Percentiles rank a stretch among this genome's conserved stretches.
Evolutionary conservation across 1,139 yeast genomes (phyloP).

Genomic region (Saccharomyces pastorianus): DNA sequence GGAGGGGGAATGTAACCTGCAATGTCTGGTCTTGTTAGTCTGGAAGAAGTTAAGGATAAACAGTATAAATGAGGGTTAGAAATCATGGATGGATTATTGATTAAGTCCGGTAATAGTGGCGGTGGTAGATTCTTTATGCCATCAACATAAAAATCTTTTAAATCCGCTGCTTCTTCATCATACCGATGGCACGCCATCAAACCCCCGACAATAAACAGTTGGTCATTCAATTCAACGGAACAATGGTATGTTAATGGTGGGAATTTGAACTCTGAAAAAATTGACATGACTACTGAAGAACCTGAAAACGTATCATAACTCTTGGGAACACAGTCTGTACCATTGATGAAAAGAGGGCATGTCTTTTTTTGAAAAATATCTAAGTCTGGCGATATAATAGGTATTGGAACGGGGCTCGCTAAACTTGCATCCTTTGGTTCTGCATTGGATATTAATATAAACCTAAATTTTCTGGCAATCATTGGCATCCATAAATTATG

Average conservation of each 20-base stretch:
- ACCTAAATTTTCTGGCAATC: slow-evolving; percentile 10
- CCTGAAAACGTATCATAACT: slow-evolving; percentile 20
- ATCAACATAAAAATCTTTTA: slow-evolving; percentile 33
- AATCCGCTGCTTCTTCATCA: slow-evolving; percentile 31
- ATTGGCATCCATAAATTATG: slow-evolving; percentile 26
- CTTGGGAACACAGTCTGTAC: slow-evolving; percentile 17
- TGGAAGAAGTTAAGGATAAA: slow-evolving; percentile 34
- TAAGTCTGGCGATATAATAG: neutral
- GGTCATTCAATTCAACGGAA: slow-evolving; percentile 32
- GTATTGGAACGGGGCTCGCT: neutral
- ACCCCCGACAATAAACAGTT: slow-evolving; percentile 38
- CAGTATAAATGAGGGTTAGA: slow-evolving; percentile 33
- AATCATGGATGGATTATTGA: slow-evolving; percentile 35
- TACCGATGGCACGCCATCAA: slow-evolving; percentile 31
- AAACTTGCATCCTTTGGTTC: neutral
- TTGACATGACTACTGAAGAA: slow-evolving; percentile 29
- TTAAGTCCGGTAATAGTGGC: slow-evolving; percentile 35
- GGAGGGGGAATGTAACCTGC: slow-evolving; percentile 38
- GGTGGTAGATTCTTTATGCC: slow-evolving; percentile 38
- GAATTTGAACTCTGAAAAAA: slow-evolving; percentile 33
- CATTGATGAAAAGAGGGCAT: slow-evolving; percentile 23
- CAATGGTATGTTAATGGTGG: slow-evolving; percentile 38
- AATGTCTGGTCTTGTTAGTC: slow-evolving; percentile 26
- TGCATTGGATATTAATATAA: slow-evolving; percentile 7
- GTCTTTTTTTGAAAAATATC: slow-evolving; percentile 13